These are phyloP conservation scores for Sclerotiophoma versabilis DNA, from an alignment of 2,329 filamentous ascomycete genomes.

Conservation along the genomic window DNA sequence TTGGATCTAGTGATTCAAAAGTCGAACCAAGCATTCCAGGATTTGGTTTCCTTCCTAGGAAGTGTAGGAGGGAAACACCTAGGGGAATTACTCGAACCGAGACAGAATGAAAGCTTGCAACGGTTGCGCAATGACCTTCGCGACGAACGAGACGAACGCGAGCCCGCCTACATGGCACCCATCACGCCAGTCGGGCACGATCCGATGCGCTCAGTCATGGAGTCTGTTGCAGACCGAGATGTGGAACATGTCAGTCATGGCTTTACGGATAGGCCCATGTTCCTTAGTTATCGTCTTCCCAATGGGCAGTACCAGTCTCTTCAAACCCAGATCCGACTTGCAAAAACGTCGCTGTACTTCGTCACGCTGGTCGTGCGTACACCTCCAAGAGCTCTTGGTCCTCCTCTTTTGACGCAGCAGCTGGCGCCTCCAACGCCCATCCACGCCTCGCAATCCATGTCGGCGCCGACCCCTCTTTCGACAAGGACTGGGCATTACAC, in stretches of 20 bases:
- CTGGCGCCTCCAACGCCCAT: slow-evolving; percentile 40
- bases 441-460: slow-evolving; percentile 35
- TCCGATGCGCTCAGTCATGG: slow-evolving; percentile 51
- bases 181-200: slow-evolving; percentile 55
- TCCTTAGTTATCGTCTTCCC: slow-evolving; percentile 49
- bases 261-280: slow-evolving; percentile 51
- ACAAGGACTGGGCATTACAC: slow-evolving; percentile 34
- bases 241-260: slow-evolving; percentile 55
- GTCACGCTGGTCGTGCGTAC: slow-evolving; percentile 51
- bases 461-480: slow-evolving; percentile 36
- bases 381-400: slow-evolving; percentile 31
- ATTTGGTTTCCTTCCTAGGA: slow-evolving; percentile 50
- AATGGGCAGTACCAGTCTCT: slow-evolving; percentile 45
- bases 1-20: slow-evolving; percentile 57
- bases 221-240: slow-evolving; percentile 51
- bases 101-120: slow-evolving; percentile 53
- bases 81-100: slow-evolving; percentile 52
- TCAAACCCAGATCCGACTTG: slow-evolving; percentile 46
- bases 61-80: slow-evolving; percentile 51
- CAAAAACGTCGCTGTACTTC: slow-evolving; percentile 56
- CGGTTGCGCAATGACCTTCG: slow-evolving; percentile 54
- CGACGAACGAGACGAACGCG: slow-evolving; percentile 55
- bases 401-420: slow-evolving; percentile 45
- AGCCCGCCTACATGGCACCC: slow-evolving; percentile 59
- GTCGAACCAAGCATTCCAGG: slow-evolving; percentile 54